phyloP scores from a whole-genome alignment of 192 early-diverging fungal species.

The Coemansia sp. region DNA sequence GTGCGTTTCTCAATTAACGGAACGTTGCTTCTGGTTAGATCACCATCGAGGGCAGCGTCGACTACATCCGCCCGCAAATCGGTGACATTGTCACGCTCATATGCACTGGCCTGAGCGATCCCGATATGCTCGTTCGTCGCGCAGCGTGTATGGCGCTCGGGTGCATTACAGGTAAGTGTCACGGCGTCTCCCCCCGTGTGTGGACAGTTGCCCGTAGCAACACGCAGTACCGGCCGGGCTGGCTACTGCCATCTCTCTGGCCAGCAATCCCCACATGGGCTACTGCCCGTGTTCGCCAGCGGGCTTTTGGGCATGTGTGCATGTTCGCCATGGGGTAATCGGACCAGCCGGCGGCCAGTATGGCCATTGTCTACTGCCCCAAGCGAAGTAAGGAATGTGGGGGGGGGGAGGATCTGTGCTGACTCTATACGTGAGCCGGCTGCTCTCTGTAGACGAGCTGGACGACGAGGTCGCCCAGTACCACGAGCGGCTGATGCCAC shows the following conservation, averaged over 20 bases:
- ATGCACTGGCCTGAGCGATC: conserved; percentile 73
- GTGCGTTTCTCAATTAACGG: too few species aligned
- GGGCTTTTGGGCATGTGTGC: too few species aligned
- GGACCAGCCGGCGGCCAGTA: too few species aligned
- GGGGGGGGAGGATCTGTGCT: background rate
- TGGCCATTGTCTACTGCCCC: too few species aligned
- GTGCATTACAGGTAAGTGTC: conserved; percentile 59
- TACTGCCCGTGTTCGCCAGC: too few species aligned
- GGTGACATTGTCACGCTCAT: conserved; percentile 75
- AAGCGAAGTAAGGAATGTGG: too few species aligned
- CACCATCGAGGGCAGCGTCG: conserved; percentile 80
- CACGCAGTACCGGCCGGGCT: too few species aligned
- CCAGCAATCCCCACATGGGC: background rate
- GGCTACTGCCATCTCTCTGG: background rate
- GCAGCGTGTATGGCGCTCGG: conserved; percentile 85
- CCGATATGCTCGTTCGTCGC: conserved; percentile 68
- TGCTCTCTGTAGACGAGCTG: conserved; percentile 58
- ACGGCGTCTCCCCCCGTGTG: too few species aligned
- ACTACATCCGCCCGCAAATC: conserved; percentile 71
- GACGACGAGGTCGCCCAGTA: conserved; percentile 71
- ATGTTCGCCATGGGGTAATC: too few species aligned
- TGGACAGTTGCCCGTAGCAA: too few species aligned
- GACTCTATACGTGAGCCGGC: background rate
- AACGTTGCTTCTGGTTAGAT: too few species aligned
- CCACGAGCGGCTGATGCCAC: conserved; percentile 75